Evolutionary conservation across 169 alveolate genomes (phyloP), one percentile per base, ranked within the genome.

Genomic region (Plasmodium malariae): DNA sequence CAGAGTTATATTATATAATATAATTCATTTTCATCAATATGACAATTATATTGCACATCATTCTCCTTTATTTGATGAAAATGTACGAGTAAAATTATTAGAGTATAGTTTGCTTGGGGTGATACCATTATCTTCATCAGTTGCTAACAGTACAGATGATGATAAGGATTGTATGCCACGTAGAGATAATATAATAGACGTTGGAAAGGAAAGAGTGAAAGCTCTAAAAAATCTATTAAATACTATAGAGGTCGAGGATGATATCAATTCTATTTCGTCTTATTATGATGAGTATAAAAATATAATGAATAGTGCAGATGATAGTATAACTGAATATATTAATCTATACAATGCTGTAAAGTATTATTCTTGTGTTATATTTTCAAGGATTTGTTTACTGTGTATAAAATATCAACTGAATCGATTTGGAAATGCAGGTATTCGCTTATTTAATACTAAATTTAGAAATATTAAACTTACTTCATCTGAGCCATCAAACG

Each of bases 361-460:
- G 28, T 78, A 78, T 21, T 63, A 62, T 14, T 62, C 71, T 12
- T 78, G 89, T 78, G 51, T 78, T 5, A 62, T 78, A 7, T 78
- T 78, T 36, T 78, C 89, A 17, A 78, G 76, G 21, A 78, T 78
- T 21, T 78, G 89, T 45, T 69, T 78, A n/a, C 54, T 78, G 19
- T 78, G 89, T 40, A 78, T 78, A 62, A 51, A 55, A 69, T 55
- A 78, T 36, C 89, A 78, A 68, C 59, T 78, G 37, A 78, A 78
- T n/a, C 76, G 89, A 5, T 78, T 78, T 62, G 89, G 89, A 49
- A 78, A 65, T 28, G 65, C 89, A 36, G 89, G 89, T 1, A 21
- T 78, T 17, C 28, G 74, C 11, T 45, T 78, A 69, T 78, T 78
- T 78, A 78, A 78, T 62, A 60, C 21, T 24, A 78, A 78, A 37